Evolutionary conservation across 805 yeast species (phyloP), one percentile per base, ranked within the genome.

Genomic region (Dipodascopsis uninucleata): DNA sequence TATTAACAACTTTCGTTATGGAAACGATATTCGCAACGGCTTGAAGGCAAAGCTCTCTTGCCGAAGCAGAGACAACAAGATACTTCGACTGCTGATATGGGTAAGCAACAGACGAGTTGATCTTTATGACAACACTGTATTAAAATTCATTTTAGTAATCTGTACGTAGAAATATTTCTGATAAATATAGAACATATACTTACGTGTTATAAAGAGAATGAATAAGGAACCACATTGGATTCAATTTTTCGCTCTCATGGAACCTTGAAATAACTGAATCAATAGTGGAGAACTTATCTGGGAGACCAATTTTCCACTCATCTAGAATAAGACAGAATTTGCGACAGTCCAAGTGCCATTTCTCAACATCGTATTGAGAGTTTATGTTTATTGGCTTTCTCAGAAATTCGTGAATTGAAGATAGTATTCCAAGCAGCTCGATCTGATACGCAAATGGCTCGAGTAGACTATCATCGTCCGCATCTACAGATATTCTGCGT

Each of bases 71-170:
- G 23, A 53, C 46, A n/a, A 48, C 31, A 38, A 58, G 57, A 23
- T 45, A 47, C 10, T 51, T 49, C 3, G 58, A 53, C 33, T 51
- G 55, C 40, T 46, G 32, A 34, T 53, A 48, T 2, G 61, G 51
- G 26, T 56, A 58, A 4, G 58, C 61, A 9, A 58, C 61, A 14
- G 58, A 45, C 3, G 61, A 57, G 37, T 58, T 52, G 18, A 58
- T 46, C 16, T 61, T 53, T 16, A 58, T 54, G 9, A 58, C 45
- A 5, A 55, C 43, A 6, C 48, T 39, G 26, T 21, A 10, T 12
- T 4, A 1, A 9, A 10, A n/a, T 21, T 34, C 28, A 31, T 16
- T 7, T 35, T 12, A 36, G 24, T n/a, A 34, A n/a, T 22, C n/a
- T 21, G 21, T 29, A 16, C n/a, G 17, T 6, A 36, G 17, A 10